These are phyloP conservation scores for Penicillium samsonianum DNA, from an alignment of 495 filamentous ascomycete genomes.

Conservation along the genomic window DNA sequence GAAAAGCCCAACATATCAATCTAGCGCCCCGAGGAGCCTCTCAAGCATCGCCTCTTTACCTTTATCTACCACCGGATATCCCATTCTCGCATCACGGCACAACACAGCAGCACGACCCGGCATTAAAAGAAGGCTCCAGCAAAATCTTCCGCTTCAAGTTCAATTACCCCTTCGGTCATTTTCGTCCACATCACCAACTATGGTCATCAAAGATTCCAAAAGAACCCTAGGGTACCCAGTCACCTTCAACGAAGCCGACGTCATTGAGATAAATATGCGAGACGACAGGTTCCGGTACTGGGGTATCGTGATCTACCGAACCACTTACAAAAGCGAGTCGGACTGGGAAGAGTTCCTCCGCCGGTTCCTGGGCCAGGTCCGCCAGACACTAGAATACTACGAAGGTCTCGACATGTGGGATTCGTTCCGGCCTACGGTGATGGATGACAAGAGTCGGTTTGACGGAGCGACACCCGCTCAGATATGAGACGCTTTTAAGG, in stretches of 20 bases:
- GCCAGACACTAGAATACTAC: not conserved
- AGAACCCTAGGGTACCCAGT: constrained; percentile 10
- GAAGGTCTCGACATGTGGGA: constrained; percentile 14
- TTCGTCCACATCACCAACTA: constrained; percentile 16
- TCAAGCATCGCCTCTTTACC: constrained; percentile 7
- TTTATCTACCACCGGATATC: not conserved
- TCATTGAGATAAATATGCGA: constrained; percentile 13
- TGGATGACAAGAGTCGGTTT: constrained; percentile 4
- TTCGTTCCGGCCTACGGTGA: constrained; percentile 5
- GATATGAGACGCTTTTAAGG: constrained; percentile 10
- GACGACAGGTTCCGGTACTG: constrained; percentile 9
- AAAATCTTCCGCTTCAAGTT: too few species aligned
- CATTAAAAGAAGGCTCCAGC: not conserved
- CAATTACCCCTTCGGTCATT: constrained; percentile 10
- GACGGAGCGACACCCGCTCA: constrained; percentile 2
- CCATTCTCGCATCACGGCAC: constrained; percentile 1
- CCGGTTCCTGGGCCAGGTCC: constrained; percentile 5
- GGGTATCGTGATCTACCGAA: constrained; percentile 16
- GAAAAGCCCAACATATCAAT: too few species aligned
- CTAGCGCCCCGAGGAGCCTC: not conserved
- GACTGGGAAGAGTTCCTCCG: constrained; percentile 14
- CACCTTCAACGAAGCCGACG: not conserved
- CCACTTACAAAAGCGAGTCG: constrained; percentile 12
- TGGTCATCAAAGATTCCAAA: constrained; percentile 15
- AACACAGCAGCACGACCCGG: not conserved